Conservation (phyloP, 768 basidiomycete genomes). For the Tricholoma furcatifolium region DNA sequence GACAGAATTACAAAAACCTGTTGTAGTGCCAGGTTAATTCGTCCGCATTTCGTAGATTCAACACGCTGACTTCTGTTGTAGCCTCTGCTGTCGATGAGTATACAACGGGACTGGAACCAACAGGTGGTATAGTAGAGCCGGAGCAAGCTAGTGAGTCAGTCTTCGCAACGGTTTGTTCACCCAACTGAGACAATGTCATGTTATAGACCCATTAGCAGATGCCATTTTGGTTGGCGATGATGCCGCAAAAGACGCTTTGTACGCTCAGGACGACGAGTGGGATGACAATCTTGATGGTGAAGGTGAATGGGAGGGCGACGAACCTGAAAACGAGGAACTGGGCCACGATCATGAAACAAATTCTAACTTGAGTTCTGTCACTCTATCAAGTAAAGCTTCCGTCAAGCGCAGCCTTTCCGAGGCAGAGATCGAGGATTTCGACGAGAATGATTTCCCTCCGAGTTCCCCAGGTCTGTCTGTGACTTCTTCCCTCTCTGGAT, state of each 20-base stretch:
- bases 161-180: not conserved
- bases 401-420: conserved; percentile 49
- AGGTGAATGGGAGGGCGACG: conserved; percentile 43
- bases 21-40: conserved; percentile 4
- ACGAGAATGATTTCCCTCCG: conserved; percentile 25
- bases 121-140: conserved; percentile 2
- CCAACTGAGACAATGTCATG: not conserved
- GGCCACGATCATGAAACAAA: conserved; percentile 39
- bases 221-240: not conserved
- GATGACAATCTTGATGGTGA: conserved; percentile 43
- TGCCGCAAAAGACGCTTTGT: conserved; percentile 7
- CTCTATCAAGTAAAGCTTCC: conserved; percentile 57
- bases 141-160: conserved; percentile 5
- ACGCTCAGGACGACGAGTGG: conserved; percentile 19
- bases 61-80: not conserved
- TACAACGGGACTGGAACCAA: not conserved
- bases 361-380: conserved; percentile 53
- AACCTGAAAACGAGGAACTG: not conserved
- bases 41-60: not conserved
- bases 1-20: not conserved
- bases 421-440: conserved; percentile 29
- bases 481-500: not conserved
- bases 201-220: conserved; percentile 9
- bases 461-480: conserved; percentile 44
- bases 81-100: not conserved